Evolutionary conservation across 768 basidiomycete species (phyloP).

Genomic region (Tricholoma flavovirens): DNA sequence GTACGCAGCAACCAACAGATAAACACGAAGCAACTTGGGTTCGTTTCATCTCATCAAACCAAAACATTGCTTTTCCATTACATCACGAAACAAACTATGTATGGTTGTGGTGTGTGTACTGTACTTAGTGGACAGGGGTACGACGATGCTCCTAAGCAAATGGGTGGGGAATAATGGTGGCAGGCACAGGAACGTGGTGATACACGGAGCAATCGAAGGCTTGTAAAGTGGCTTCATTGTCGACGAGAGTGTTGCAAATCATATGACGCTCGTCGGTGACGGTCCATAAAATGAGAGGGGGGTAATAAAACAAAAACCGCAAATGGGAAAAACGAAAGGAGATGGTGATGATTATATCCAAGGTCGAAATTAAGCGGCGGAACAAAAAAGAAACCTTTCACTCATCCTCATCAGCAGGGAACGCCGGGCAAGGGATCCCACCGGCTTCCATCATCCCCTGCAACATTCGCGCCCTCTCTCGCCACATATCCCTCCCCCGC

Average conservation of each 20-base stretch:
- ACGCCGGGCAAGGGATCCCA: conserved; percentile 38
- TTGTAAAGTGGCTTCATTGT: conserved; percentile 1
- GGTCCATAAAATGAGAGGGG: conserved; percentile 12
- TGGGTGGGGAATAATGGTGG: conserved; percentile 32
- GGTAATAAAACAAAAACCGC: too few relatives aligned
- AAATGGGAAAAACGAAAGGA: neutral
- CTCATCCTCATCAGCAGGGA: conserved; percentile 24
- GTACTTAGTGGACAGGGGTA: conserved; percentile 19
- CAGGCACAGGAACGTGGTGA: conserved; percentile 8
- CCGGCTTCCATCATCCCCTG: conserved; percentile 43
- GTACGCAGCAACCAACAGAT: too few relatives aligned
- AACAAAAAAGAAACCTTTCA: conserved; percentile 13
- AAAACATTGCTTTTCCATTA: too few relatives aligned
- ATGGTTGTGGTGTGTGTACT: too few relatives aligned
- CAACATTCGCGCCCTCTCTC: conserved; percentile 34
- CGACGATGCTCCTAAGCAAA: conserved; percentile 53
- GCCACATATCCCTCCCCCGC: conserved; percentile 52
- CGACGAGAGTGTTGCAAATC: conserved; percentile 17
- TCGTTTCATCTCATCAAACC: too few relatives aligned
- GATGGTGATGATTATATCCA: neutral
- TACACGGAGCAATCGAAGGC: conserved; percentile 23
- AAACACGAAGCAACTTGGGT: too few relatives aligned
- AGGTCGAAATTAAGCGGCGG: conserved; percentile 4
- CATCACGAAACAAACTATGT: too few relatives aligned
- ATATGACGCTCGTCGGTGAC: conserved; percentile 18